Conservation (phyloP, 352 stramenopile genomes). For the Globisporangium nagaii region DNA sequence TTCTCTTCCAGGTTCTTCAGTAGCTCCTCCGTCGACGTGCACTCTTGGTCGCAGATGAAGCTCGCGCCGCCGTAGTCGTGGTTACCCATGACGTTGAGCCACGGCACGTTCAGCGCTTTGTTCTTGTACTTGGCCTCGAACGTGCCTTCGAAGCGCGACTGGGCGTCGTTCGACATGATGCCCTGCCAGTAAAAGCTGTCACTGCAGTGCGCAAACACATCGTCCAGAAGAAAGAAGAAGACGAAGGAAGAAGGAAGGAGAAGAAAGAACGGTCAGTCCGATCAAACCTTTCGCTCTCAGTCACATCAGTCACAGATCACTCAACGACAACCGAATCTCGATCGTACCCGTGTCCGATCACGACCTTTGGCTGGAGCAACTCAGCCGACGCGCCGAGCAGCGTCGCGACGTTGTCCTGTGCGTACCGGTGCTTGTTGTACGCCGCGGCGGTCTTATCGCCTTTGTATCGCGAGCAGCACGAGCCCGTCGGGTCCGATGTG, state of each 20-base stretch:
- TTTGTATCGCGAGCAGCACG: constrained; percentile 35
- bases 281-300: not conserved
- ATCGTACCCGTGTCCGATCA: constrained; percentile 64
- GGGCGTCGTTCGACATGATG: constrained; percentile 34
- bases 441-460: constrained; percentile 19
- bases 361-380: constrained; percentile 45
- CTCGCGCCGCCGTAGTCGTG: constrained; percentile 76
- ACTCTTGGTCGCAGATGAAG: constrained; percentile 62
- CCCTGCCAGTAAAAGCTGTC: constrained; percentile 87
- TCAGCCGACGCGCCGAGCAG: constrained; percentile 10
- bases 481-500: constrained; percentile 24
- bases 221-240: not conserved
- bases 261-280: not conserved
- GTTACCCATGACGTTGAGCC: constrained; percentile 76
- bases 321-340: not conserved
- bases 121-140: constrained; percentile 68
- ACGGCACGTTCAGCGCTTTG: constrained; percentile 51
- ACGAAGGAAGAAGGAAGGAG: not conserved
- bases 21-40: constrained; percentile 39
- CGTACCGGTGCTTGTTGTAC: constrained; percentile 35
- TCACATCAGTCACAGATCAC: not conserved
- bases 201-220: constrained; percentile 10
- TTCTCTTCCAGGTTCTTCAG: constrained; percentile 42
- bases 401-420: constrained; percentile 40
- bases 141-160: constrained; percentile 56